These are phyloP conservation scores for Hanseniaspora uvarum DNA, from an alignment of 1,139 yeast species.

Conservation along the genomic window DNA sequence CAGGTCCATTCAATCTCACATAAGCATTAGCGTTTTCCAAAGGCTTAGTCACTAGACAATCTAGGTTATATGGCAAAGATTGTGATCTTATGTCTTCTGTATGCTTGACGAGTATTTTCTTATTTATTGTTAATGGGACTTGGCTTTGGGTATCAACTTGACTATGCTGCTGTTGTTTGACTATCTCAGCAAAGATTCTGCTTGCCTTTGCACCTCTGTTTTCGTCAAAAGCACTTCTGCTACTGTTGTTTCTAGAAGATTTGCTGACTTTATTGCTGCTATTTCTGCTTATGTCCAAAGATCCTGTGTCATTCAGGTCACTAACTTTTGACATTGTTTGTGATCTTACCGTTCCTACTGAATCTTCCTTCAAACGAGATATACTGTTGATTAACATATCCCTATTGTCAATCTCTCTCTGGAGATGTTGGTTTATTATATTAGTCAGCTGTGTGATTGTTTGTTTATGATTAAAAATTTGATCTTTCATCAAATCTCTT, in stretches of 20 bases:
- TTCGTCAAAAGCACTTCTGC: background rate
- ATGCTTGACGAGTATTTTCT: constrained; percentile 1
- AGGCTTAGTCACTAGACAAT: background rate
- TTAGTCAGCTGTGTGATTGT: constrained; percentile 1
- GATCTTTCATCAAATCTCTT: background rate
- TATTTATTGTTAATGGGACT: background rate
- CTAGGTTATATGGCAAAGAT: constrained; percentile 6
- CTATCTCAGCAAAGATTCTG: constrained; percentile 3
- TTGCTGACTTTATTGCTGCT: background rate
- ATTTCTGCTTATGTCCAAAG: background rate
- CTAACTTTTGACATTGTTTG: constrained; percentile 8
- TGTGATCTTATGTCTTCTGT: constrained; percentile 7
- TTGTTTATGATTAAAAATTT: background rate
- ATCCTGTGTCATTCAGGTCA: background rate
- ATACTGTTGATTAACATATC: constrained; percentile 1
- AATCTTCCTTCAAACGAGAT: background rate
- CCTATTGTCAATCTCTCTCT: constrained; percentile 8
- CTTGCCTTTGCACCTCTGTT: constrained; percentile 14
- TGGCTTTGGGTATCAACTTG: background rate
- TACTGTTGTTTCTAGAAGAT: background rate
- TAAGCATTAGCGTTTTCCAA: background rate
- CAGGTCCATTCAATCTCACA: background rate
- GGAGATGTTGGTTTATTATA: background rate
- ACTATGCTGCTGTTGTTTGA: constrained; percentile 6
- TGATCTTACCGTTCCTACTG: background rate